A percentile compares a stretch with the other conserved stretches of the same genome.
These are phyloP conservation scores for Termitomyces heimii DNA, from an alignment of 768 basidiomycete genomes.

Conservation along the genomic window DNA sequence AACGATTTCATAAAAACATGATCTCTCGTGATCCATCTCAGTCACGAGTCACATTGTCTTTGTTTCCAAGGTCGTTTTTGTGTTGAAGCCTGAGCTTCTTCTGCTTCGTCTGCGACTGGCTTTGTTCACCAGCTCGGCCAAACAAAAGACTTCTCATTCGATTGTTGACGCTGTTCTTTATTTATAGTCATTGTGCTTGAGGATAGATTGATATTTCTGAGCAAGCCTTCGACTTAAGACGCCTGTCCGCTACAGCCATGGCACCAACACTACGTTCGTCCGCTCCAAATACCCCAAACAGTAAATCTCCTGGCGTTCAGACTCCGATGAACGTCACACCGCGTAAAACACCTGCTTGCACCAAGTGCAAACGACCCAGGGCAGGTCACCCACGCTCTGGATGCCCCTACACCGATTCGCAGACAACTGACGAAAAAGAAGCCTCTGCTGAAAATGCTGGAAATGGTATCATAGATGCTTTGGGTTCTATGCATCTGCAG, in stretches of 20 bases:
- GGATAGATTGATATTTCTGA: neutral
- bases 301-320: slow-evolving; percentile 1
- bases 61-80: neutral
- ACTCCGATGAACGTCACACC: slow-evolving; percentile 25
- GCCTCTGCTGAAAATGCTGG: slow-evolving; percentile 7
- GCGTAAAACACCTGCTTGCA: slow-evolving; percentile 49
- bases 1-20: neutral
- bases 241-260: slow-evolving; percentile 5
- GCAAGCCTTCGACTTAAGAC: neutral
- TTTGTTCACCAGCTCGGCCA: neutral
- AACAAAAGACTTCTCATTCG: neutral
- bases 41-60: neutral
- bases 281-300: slow-evolving; percentile 13
- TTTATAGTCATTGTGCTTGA: neutral
- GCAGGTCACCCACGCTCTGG: slow-evolving; percentile 60
- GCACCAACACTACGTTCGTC: slow-evolving; percentile 17
- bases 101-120: neutral
- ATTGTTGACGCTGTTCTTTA: neutral
- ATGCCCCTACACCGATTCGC: slow-evolving; percentile 41
- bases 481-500: slow-evolving; percentile 41
- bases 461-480: slow-evolving; percentile 31
- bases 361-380: slow-evolving; percentile 47
- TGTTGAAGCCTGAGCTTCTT: neutral
- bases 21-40: neutral
- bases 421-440: slow-evolving; percentile 5